These are phyloP conservation scores for Cordyceps cateniannulata DNA, from an alignment of 2,329 filamentous ascomycete species.

Conservation along the genomic window DNA sequence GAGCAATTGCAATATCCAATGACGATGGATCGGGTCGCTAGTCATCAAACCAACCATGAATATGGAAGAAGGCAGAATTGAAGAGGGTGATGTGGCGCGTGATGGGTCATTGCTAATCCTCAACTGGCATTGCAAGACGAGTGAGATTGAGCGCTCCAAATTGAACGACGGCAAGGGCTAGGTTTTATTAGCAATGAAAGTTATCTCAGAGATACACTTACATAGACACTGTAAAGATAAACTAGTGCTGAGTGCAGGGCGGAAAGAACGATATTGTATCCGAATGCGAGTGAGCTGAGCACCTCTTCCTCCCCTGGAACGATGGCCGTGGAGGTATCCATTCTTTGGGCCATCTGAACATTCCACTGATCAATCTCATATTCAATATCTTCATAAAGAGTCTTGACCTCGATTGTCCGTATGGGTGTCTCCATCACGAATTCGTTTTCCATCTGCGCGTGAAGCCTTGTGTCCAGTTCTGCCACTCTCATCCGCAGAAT, in stretches of 20 bases:
- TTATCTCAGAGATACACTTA: background rate
- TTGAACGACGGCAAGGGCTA: slow-evolving; percentile 14
- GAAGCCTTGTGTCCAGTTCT: slow-evolving; percentile 10
- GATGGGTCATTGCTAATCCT: slow-evolving; percentile 12
- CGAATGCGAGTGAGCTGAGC: slow-evolving; percentile 8
- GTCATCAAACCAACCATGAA: slow-evolving; percentile 13
- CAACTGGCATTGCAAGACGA: slow-evolving; percentile 13
- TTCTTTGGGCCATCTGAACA: background rate
- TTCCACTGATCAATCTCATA: slow-evolving; percentile 13
- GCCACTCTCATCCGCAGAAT: slow-evolving; percentile 14
- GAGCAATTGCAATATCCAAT: slow-evolving; percentile 14
- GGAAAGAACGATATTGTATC: slow-evolving; percentile 12
- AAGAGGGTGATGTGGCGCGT: slow-evolving; percentile 13
- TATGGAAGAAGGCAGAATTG: slow-evolving; percentile 14
- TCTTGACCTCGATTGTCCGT: slow-evolving; percentile 10
- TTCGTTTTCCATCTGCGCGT: slow-evolving; percentile 8
- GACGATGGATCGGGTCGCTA: slow-evolving; percentile 13
- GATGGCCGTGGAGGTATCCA: background rate
- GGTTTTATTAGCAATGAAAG: background rate
- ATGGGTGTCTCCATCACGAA: slow-evolving; percentile 10
- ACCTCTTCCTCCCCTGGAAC: background rate
- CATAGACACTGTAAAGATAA: slow-evolving; percentile 14
- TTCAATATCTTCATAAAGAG: slow-evolving; percentile 12
- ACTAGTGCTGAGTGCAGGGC: slow-evolving; percentile 14
- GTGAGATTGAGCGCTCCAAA: slow-evolving; percentile 7